Evolutionary conservation across 306 rosid genomes (phyloP).

Genomic region (Medicago lupulina): DNA sequence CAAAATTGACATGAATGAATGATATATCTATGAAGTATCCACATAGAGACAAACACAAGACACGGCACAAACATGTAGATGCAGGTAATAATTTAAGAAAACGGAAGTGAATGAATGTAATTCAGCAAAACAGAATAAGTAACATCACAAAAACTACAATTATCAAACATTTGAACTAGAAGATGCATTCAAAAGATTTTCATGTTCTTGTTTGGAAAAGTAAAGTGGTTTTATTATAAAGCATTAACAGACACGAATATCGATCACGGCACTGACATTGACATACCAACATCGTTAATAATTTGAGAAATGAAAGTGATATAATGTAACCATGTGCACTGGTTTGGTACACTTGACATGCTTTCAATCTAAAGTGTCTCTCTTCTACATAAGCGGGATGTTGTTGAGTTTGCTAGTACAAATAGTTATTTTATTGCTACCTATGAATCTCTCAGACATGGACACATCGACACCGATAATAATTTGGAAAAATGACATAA

Average conservation of each 20-base stretch:
- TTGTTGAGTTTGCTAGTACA: not conserved
- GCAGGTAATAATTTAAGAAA: not conserved
- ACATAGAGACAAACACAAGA: not conserved
- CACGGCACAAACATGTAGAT: not conserved
- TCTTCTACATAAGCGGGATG: not conserved
- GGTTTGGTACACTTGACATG: not conserved
- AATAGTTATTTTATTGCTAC: not conserved
- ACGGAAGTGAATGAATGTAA: not conserved
- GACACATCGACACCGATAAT: not conserved
- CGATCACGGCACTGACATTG: not conserved
- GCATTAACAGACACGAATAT: not conserved
- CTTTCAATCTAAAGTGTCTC: not conserved
- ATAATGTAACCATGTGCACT: not conserved
- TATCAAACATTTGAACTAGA: conserved; percentile 4
- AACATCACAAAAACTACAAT: conserved; percentile 11
- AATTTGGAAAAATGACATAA: too few relatives aligned
- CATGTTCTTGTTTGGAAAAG: not conserved
- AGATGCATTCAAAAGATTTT: conserved; percentile 7
- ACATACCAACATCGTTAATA: not conserved
- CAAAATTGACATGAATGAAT: not conserved
- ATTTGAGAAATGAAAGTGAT: not conserved
- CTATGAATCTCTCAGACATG: too few relatives aligned
- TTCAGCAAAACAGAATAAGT: not conserved
- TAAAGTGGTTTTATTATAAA: not conserved
- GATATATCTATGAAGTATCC: not conserved